These are phyloP conservation scores for Naganishia vaughanmartiniae DNA, from an alignment of 768 basidiomycete species.

Conservation along the genomic window DNA sequence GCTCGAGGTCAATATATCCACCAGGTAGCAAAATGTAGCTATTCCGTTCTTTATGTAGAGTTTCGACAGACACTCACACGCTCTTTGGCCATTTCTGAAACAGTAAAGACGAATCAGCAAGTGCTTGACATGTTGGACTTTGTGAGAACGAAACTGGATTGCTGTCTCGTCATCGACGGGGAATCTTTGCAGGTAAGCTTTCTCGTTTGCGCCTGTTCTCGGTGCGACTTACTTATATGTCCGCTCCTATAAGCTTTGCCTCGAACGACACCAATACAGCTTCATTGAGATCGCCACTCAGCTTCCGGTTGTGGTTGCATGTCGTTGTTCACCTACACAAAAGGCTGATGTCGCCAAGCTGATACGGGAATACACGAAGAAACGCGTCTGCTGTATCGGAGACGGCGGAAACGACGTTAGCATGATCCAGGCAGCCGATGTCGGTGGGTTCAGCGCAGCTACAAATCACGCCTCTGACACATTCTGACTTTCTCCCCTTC, in stretches of 20 bases:
- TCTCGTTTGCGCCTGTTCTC: not conserved
- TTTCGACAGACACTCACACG: not conserved
- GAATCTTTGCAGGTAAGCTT: constrained; percentile 78
- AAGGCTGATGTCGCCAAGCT: constrained; percentile 96
- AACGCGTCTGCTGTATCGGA: constrained; percentile 96
- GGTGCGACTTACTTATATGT: not conserved
- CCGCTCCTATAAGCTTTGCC: constrained; percentile 65
- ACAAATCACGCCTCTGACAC: not conserved
- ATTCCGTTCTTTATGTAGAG: constrained; percentile 39
- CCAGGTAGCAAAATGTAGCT: constrained; percentile 81
- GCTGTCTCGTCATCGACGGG: constrained; percentile 96
- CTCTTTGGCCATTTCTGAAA: constrained; percentile 10
- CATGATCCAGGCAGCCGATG: constrained; percentile 99
- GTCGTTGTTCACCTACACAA: constrained; percentile 96
- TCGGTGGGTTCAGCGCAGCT: constrained; percentile 63
- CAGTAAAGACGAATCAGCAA: constrained; percentile 81
- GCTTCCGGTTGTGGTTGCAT: constrained; percentile 91
- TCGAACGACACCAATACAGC: constrained; percentile 84
- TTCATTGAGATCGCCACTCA: constrained; percentile 96
- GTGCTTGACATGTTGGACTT: constrained; percentile 87
- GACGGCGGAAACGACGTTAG: constrained; percentile 99
- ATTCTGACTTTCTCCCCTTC: constrained; percentile 20
- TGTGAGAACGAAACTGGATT: constrained; percentile 88
- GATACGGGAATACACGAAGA: constrained; percentile 84
- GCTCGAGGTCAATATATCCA: constrained; percentile 96